phyloP scores from a whole-genome alignment of 176 grass and related monocot genomes.

The Musa beccarii region DNA sequence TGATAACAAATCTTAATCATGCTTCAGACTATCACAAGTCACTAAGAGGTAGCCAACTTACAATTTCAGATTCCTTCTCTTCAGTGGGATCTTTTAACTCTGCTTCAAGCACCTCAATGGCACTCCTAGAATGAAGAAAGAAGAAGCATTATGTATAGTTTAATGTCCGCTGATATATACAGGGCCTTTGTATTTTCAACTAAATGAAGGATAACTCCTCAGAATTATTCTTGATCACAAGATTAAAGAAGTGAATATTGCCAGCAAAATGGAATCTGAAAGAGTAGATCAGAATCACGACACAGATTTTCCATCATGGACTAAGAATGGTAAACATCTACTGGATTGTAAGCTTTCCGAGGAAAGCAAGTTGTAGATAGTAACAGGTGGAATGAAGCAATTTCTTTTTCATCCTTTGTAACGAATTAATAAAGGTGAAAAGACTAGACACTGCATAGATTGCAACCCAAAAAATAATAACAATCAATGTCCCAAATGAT shows the following conservation, averaged over 20 bases:
- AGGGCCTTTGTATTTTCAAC: not conserved
- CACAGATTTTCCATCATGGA: not conserved
- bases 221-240: not conserved
- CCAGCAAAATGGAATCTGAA: not conserved
- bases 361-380: too few relatives aligned
- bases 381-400: too few relatives aligned
- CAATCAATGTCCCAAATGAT: too few relatives aligned
- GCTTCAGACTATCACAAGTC: not conserved
- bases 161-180: not conserved
- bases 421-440: too few relatives aligned
- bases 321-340: not conserved
- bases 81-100: slow-evolving; percentile 35
- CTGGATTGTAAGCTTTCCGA: too few relatives aligned
- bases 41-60: slow-evolving; percentile 32
- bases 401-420: too few relatives aligned
- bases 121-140: slow-evolving; percentile 50
- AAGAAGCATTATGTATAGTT: not conserved
- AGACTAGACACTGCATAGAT: too few relatives aligned
- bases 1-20: not conserved
- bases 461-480: too few relatives aligned
- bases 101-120: slow-evolving; percentile 80
- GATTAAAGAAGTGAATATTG: not conserved
- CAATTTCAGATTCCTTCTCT: slow-evolving; percentile 33
- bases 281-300: not conserved
- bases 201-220: not conserved